These are phyloP conservation scores for Truncatella angustata DNA, from an alignment of 2,329 filamentous ascomycete species.

Conservation along the genomic window DNA sequence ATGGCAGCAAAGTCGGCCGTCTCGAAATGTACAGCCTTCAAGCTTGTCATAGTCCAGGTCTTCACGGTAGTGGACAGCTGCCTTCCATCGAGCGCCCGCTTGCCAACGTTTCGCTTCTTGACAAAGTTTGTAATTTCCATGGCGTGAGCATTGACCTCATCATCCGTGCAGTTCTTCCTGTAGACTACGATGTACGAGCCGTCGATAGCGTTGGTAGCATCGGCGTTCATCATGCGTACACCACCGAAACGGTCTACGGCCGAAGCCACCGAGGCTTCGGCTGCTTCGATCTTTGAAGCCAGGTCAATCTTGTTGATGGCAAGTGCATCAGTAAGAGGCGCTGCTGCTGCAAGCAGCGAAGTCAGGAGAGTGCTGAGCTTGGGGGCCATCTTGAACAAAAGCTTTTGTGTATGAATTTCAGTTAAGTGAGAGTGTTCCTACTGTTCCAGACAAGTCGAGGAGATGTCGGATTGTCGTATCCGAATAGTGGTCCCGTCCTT, in stretches of 20 bases:
- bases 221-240: conserved; percentile 49
- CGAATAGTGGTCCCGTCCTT: neutral
- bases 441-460: conserved; percentile 25
- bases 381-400: conserved; percentile 25
- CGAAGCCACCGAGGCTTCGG: conserved; percentile 11
- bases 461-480: conserved; percentile 4
- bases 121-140: conserved; percentile 46
- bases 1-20: conserved; percentile 49
- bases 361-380: conserved; percentile 25
- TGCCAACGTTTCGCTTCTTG: conserved; percentile 55
- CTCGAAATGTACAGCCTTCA: conserved; percentile 54
- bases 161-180: conserved; percentile 50
- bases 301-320: conserved; percentile 18
- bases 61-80: conserved; percentile 46
- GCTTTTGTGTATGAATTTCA: no score
- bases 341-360: conserved; percentile 24
- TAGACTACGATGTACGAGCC: conserved; percentile 66
- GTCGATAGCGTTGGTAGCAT: conserved; percentile 47
- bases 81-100: conserved; percentile 46
- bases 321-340: conserved; percentile 21
- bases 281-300: neutral
- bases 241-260: conserved; percentile 31
- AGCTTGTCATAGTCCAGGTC: conserved; percentile 45
- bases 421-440: conserved; percentile 10
- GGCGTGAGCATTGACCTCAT: conserved; percentile 49